Conservation (phyloP, 192 early-diverging fungal genomes). For the Polychytrium aggregatum region DNA sequence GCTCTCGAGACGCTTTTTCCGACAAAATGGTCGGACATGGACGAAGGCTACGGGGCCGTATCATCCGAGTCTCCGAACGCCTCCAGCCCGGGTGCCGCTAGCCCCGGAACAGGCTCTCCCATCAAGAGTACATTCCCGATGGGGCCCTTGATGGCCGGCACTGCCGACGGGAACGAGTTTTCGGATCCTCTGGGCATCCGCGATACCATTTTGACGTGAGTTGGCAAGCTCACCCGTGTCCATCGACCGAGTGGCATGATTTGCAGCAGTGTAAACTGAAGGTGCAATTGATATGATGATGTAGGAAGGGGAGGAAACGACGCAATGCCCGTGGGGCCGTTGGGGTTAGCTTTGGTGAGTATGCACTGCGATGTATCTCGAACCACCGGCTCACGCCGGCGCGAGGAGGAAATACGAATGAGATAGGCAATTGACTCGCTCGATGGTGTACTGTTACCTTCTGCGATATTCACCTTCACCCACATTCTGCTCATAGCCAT, state of each 20-base stretch:
- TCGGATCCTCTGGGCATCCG: slow-evolving; percentile 35
- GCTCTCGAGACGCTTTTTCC: slow-evolving; percentile 25
- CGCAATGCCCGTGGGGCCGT: neutral
- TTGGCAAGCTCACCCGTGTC: neutral
- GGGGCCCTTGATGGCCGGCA: slow-evolving; percentile 1
- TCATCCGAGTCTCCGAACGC: neutral
- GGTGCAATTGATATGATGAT: neutral
- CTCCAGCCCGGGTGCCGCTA: neutral
- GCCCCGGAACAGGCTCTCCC: neutral
- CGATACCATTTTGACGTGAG: slow-evolving; percentile 23
- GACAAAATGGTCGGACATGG: slow-evolving; percentile 22
- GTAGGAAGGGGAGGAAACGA: neutral
- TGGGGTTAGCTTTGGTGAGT: neutral
- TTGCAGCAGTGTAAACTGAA: neutral
- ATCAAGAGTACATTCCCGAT: neutral
- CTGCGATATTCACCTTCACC: neutral
- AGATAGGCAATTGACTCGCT: neutral
- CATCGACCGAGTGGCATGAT: too few species aligned
- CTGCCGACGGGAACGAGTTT: slow-evolving; percentile 15
- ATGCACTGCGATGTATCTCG: neutral
- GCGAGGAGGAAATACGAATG: neutral
- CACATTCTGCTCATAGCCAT: too few species aligned
- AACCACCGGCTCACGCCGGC: neutral
- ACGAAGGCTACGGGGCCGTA: neutral
- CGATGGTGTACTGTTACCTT: neutral